Conservation (phyloP, 1,284 basidiomycete genomes). For the Earliella scabrosa region DNA sequence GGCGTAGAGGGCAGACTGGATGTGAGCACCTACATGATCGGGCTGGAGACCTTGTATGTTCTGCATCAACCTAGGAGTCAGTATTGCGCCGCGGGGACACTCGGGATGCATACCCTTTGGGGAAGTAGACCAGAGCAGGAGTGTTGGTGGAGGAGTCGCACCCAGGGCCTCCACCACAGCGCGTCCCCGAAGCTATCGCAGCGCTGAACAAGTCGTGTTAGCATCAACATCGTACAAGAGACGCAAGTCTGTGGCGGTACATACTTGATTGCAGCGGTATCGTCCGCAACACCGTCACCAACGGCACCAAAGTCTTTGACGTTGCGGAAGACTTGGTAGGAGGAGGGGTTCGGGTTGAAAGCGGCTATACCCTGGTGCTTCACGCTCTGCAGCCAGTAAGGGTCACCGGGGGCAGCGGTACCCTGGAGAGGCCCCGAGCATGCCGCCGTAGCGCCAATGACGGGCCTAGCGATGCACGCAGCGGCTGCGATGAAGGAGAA, state of each 20-base stretch:
- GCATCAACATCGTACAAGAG: not conserved
- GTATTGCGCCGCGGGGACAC: not conserved
- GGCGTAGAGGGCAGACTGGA: not conserved
- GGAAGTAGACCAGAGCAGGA: conserved; percentile 63
- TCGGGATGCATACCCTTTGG: conserved; percentile 36
- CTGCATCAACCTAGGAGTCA: conserved; percentile 35
- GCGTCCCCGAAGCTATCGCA: conserved; percentile 57
- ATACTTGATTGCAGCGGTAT: conserved; percentile 73
- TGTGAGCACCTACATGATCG: conserved; percentile 46
- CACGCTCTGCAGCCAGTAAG: conserved; percentile 75
- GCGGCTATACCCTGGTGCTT: conserved; percentile 66
- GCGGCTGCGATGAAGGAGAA: conserved; percentile 29
- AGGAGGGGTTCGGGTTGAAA: conserved; percentile 55
- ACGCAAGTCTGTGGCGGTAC: conserved; percentile 16
- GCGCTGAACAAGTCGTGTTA: conserved; percentile 36
- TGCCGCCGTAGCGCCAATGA: conserved; percentile 38
- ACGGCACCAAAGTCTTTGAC: conserved; percentile 68
- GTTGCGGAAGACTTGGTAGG: conserved; percentile 77
- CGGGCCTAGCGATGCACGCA: conserved; percentile 26
- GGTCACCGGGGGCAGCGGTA: conserved; percentile 57
- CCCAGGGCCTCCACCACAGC: conserved; percentile 57
- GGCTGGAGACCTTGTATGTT: conserved; percentile 63
- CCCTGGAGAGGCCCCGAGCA: conserved; percentile 52
- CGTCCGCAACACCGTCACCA: conserved; percentile 73
- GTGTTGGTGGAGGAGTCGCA: conserved; percentile 43